These are phyloP conservation scores for Sordariomycetes sp. DNA, from an alignment of 2,329 filamentous ascomycete species.

Conservation along the genomic window DNA sequence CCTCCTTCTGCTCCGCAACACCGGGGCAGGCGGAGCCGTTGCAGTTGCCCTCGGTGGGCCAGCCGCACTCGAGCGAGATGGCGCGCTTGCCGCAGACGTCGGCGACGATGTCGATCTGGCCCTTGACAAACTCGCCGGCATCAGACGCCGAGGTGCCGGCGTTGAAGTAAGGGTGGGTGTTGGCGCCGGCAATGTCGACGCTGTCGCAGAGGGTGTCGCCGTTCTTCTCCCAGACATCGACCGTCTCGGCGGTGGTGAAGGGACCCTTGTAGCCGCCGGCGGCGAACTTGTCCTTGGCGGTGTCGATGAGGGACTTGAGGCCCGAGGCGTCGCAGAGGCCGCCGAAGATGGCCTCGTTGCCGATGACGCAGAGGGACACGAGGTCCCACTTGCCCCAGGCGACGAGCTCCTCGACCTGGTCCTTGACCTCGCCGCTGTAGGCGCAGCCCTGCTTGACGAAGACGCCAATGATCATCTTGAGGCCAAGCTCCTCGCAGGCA, in stretches of 20 bases:
- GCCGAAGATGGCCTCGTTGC: conserved; percentile 83
- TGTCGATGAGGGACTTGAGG: conserved; percentile 58
- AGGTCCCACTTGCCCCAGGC: conserved; percentile 61
- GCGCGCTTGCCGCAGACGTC: conserved; percentile 61
- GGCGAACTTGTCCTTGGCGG: conserved; percentile 50
- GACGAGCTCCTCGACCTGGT: conserved; percentile 63
- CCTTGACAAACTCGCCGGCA: conserved; percentile 64
- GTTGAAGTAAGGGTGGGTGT: conserved; percentile 96
- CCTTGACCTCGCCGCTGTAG: conserved; percentile 48
- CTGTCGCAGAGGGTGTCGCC: conserved; percentile 49
- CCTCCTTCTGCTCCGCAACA: conserved; percentile 49
- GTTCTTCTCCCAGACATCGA: conserved; percentile 62
- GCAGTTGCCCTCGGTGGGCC: conserved; percentile 57
- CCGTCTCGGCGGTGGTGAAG: conserved; percentile 76
- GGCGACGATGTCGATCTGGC: conserved; percentile 60
- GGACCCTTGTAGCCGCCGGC: conserved; percentile 56
- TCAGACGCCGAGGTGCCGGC: conserved; percentile 41
- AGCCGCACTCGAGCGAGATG: conserved; percentile 83
- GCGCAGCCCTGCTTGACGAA: conserved; percentile 59
- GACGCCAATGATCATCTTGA: conserved; percentile 78
- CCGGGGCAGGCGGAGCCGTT: conserved; percentile 66
- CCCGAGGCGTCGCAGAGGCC: conserved; percentile 48
- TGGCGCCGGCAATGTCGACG: conserved; percentile 70
- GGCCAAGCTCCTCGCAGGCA: conserved; percentile 49
- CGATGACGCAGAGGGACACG: conserved; percentile 70